Base-by-base conservation (phyloP, 192 early-diverging fungal genomes). In the Paraglomus occultum region DNA sequence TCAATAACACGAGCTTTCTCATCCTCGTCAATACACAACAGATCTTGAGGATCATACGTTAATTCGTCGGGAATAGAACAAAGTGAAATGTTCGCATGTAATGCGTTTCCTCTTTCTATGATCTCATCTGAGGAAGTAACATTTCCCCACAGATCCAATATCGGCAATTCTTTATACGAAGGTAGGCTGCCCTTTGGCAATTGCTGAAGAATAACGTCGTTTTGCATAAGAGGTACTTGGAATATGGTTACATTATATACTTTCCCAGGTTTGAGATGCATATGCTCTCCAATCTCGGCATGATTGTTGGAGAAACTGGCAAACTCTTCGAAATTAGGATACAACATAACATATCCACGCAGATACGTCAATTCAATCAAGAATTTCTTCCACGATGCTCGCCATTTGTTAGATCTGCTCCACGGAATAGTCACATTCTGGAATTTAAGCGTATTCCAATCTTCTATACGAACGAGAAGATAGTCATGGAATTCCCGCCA, bases 321-420 rank as follows among this genome's bases (percentile, higher is more conserved):
- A 67, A 80, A 82, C 58, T 80, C 72, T 67, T 79, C 74, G 66
- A 79, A 83, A 68, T 85, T 85, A 44, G 84, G 84, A 48, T 85
- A 85, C 8, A 85, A 71, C 84, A 85, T 85, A 7, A 81, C 79
- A 48, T 82, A 85, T 15, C 77, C 81, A 6, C 83, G 79, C 62
- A 85, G 76, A 64, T 85, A 85, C 9, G 82, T 79, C 73, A 85
- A 72, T 47, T 85, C 81, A 65, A 85, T 85, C 64, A 85, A 82
- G 51, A 81, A 77, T 42, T 80, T 80, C 53, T 85, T 85, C 83
- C 83, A 85, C 7, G 83, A 85, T 43, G 80, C 81, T 46, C 79
- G 79, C 83, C 83, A 85, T 43, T 80, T 74, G 50, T 85, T 83
- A 2, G 83, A 83, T 20, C 83, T 63, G 6, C 77, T 79, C 47